Percentiles rank a stretch among this genome's conserved stretches.
phyloP scores from a whole-genome alignment of 169 alveolate species.

The Cryptosporidium bovis region DNA sequence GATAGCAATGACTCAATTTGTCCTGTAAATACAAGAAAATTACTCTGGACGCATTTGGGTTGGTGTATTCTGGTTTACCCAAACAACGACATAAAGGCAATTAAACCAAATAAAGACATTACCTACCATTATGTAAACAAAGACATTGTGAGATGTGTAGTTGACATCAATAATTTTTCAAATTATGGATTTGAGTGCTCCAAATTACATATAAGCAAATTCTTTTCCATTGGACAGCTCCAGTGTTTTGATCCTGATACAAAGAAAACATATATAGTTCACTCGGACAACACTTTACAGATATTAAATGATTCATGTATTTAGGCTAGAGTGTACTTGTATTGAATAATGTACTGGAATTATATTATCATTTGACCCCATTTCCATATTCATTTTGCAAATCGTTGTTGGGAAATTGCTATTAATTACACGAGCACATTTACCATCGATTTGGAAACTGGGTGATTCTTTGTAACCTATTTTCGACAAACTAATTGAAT shows the following conservation, averaged over 20 bases:
- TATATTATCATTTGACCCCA: neutral
- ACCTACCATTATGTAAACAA: conserved; percentile 57
- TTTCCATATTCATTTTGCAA: conserved; percentile 23
- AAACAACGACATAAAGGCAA: conserved; percentile 57
- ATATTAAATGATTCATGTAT: conserved; percentile 19
- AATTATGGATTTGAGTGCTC: conserved; percentile 9
- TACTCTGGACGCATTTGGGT: conserved; percentile 54
- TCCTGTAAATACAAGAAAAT: conserved; percentile 52
- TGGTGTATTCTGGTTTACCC: conserved; percentile 72
- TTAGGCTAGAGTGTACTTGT: conserved; percentile 18
- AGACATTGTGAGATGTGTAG: conserved; percentile 45
- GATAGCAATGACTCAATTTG: conserved; percentile 19
- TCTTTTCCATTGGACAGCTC: conserved; percentile 28
- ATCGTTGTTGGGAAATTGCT: conserved; percentile 22
- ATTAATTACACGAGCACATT: neutral
- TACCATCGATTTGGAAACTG: neutral
- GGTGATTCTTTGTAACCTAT: conserved; percentile 14
- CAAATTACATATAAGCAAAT: conserved; percentile 46
- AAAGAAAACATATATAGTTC: conserved; percentile 35
- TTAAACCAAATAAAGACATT: conserved; percentile 48
- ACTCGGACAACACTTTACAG: conserved; percentile 41
- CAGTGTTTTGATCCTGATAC: conserved; percentile 69
- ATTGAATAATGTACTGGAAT: conserved; percentile 27
- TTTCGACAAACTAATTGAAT: conserved; percentile 15
- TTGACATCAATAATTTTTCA: neutral